Base-by-base conservation (phyloP, 2,329 filamentous ascomycete species). In the Clonostachys sp. region DNA sequence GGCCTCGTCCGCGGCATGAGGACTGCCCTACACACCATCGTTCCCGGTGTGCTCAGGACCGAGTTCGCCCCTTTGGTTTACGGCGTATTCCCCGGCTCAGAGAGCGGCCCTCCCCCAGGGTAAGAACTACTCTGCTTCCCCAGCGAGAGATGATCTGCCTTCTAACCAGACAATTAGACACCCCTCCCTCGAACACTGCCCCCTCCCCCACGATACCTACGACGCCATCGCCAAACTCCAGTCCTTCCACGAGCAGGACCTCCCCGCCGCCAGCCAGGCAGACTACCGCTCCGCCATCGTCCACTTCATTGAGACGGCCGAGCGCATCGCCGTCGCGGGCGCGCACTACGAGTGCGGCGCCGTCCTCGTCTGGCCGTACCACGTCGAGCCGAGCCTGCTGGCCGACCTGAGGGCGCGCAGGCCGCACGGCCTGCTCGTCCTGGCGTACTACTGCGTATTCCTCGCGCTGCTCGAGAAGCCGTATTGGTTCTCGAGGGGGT, bases 401-500 rank as follows among this genome's bases (percentile, higher is more conserved):
- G 36, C 54, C n/a, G 61, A 63, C 46, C 49, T 64, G 9, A 47
- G 48, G 9, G 49, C 55, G 4, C 47, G 50, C 7, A 55, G 47
- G 3, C 57, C 58, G 2, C 55, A 58, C 14, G 57, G 57, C 3
- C 50, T 62, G 24, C 45, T 63, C 7, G 46, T 63, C 4, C 44
- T 63, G n/a, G 53, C 57, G 5, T 48, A 64, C 35, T 58, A 56
- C 30, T 46, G 52, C 13, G 49, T 63, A 1, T 50, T 57, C 13
- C 44, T 61, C n/a, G 52, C 57, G 18, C 44, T 50, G 5, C 20
- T 61, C 5, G 60, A 63, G 38, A 57, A 46, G 34, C 46, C 40
- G 13, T 62, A 54, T 45, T 63, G 61, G 61, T 61, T 48, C 41
- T 7, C 52, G 3, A 53, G 49, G 45, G 57, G 60, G 3, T 63